These are phyloP conservation scores for Candida qinlingensis DNA, from an alignment of 805 yeast genomes.

Conservation along the genomic window DNA sequence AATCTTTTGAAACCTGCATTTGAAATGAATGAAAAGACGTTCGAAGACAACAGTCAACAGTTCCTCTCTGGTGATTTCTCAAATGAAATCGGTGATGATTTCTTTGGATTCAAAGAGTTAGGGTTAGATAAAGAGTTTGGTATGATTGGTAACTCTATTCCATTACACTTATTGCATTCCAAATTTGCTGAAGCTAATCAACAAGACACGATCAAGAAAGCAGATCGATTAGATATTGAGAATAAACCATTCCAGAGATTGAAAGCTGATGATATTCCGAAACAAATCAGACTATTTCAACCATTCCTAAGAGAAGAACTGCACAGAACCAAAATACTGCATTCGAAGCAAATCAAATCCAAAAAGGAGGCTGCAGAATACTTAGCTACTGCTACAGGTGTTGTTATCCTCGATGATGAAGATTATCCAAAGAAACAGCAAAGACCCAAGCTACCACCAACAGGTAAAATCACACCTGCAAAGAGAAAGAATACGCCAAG, in stretches of 20 bases:
- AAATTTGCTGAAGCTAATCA: slow-evolving; percentile 56
- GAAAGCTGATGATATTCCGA: slow-evolving; percentile 42
- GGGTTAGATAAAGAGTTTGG: slow-evolving; percentile 93
- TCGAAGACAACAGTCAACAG: slow-evolving; percentile 88
- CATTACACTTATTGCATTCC: slow-evolving; percentile 81
- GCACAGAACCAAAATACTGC: slow-evolving; percentile 36
- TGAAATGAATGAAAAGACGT: slow-evolving; percentile 69
- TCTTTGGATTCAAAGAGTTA: slow-evolving; percentile 92
- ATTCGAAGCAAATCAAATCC: slow-evolving; percentile 32
- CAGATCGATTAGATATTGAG: slow-evolving; percentile 61
- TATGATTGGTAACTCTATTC: slow-evolving; percentile 76
- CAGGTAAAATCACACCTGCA: slow-evolving; percentile 69
- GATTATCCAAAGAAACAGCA: slow-evolving; percentile 77
- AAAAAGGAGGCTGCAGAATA: slow-evolving; percentile 26
- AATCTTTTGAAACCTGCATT: slow-evolving; percentile 77
- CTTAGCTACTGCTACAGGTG: slow-evolving; percentile 29
- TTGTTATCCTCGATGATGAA: slow-evolving; percentile 73
- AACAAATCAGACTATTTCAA: slow-evolving; percentile 52
- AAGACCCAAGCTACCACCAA: slow-evolving; percentile 78
- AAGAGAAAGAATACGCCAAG: slow-evolving; percentile 57
- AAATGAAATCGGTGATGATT: slow-evolving; percentile 91
- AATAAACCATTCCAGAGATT: slow-evolving; percentile 50
- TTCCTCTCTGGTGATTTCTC: slow-evolving; percentile 94
- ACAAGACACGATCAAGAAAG: slow-evolving; percentile 37
- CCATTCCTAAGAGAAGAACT: slow-evolving; percentile 45